These are phyloP conservation scores for Apiotrichum brassicae DNA, from an alignment of 1,284 basidiomycete genomes.

Conservation along the genomic window DNA sequence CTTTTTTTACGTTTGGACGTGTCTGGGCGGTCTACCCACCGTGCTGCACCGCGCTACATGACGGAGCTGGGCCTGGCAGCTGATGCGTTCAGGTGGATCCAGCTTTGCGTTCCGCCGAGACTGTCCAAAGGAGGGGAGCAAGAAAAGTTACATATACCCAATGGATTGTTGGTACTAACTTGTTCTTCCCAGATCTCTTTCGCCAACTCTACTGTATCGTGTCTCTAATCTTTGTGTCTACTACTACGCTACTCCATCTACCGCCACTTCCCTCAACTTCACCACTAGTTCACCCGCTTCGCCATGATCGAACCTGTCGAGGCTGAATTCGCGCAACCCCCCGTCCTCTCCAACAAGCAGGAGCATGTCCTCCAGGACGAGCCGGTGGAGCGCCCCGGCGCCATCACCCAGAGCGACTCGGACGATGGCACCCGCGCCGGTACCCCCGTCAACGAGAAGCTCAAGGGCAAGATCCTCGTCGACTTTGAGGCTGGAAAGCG, in stretches of 20 bases:
- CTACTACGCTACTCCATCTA: not conserved
- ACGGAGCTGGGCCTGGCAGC: no score
- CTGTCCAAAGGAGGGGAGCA: no score
- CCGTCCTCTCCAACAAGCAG: conserved; percentile 27
- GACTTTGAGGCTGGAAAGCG: conserved; percentile 25
- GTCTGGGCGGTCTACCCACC: no score
- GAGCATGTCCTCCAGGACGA: conserved; percentile 25
- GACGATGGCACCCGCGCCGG: conserved; percentile 1
- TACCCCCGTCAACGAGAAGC: conserved; percentile 10
- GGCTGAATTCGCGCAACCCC: conserved; percentile 34
- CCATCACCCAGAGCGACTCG: not conserved
- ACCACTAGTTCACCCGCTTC: not conserved
- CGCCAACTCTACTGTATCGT: not conserved
- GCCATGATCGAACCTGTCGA: conserved; percentile 35
- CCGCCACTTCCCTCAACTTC: not conserved
- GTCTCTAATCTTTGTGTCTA: not conserved
- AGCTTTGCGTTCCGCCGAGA: no score
- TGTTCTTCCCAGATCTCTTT: not conserved
- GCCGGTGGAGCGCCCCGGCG: conserved; percentile 18
- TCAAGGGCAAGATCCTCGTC: conserved; percentile 24
- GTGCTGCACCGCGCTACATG: no score
- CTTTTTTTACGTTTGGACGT: no score
- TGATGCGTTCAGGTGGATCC: no score
- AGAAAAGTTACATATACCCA: conserved; percentile 1
- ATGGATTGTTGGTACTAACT: not conserved